Base-by-base conservation (phyloP, 495 filamentous ascomycete species). In the Aspergillus sparsus region DNA sequence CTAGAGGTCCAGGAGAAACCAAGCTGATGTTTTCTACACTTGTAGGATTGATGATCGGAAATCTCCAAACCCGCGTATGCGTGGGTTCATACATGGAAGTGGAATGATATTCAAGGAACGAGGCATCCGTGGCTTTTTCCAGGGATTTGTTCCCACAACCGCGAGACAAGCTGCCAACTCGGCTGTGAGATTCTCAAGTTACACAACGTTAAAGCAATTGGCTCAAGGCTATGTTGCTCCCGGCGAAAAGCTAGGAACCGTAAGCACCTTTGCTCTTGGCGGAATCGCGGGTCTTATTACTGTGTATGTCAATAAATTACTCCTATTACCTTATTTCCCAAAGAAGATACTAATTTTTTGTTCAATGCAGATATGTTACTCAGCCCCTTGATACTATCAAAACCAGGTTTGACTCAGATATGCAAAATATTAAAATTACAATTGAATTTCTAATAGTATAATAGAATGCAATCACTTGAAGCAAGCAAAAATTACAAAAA, bases 361-460 rank as follows among this genome's bases (percentile, higher is more conserved):
- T 34, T 34, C 44, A 18, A 52, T 52, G 46, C 52, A 84, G 82
- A 64, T 85, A 83, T 65, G 80, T 79, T 10, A 89, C 94, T 7
- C 94, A 97, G 75, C 94, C 94, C 12, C 77, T 98, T 39, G 94
- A 98, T 69, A 96, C 93, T 0, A 83, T 98, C 56, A 98, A 98
- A 80, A 98, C 94, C 58, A 84, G 87, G 85, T 87, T 68, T 37
- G 69, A 62, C 18, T 7, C 13, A 15, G 11, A 33, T 46, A 46
- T n/a, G 34, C 49, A 8, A 39, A 32, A 5, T 15, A 11, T 5
- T 12, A 18, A 49, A 32, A 39, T 3, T 9, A 1, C 9, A 7
- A 42, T 16, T 10, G 7, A 55, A 27, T 11, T 16, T 41, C 62
- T 71, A 42, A 71, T 35, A 11, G 8, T n/a, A 34, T 13, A 57